A percentile compares a stretch with the other conserved stretches of the same genome.
phyloP scores from a whole-genome alignment of 371 early-diverging fungal genomes.

The Rhizopus sp. region DNA sequence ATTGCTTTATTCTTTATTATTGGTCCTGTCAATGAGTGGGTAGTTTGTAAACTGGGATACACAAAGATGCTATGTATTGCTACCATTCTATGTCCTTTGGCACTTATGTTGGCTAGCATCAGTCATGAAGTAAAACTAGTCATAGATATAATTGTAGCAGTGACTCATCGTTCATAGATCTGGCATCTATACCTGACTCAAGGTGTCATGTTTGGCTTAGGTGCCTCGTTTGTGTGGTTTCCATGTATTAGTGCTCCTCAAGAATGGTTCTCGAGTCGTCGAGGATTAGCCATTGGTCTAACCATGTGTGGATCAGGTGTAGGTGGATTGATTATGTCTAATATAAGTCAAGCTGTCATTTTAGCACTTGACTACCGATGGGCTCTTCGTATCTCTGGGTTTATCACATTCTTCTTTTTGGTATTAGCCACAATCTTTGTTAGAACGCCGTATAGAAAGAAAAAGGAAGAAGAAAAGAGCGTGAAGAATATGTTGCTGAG shows the following conservation, averaged over 20 bases:
- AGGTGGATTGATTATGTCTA: constrained; percentile 71
- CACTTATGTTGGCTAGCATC: constrained; percentile 65
- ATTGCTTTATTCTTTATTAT: constrained; percentile 36
- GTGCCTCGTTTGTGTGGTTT: constrained; percentile 68
- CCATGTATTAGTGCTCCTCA: constrained; percentile 67
- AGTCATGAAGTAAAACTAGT: constrained; percentile 35
- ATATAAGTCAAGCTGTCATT: constrained; percentile 56
- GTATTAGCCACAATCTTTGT: constrained; percentile 47
- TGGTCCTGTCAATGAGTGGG: constrained; percentile 42
- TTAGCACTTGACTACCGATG: constrained; percentile 56
- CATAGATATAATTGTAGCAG: not conserved
- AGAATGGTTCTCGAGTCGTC: constrained; percentile 70
- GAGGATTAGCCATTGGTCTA: constrained; percentile 75
- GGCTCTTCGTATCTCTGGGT: constrained; percentile 67
- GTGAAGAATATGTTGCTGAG: constrained; percentile 20
- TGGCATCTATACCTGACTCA: constrained; percentile 76
- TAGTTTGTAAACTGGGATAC: constrained; percentile 57
- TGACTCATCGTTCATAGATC: constrained; percentile 15
- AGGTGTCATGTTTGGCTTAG: constrained; percentile 72
- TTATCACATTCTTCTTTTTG: constrained; percentile 54
- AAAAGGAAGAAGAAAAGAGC: constrained; percentile 21
- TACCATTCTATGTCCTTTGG: constrained; percentile 51
- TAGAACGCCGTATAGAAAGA: constrained; percentile 32
- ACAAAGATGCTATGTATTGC: constrained; percentile 54
- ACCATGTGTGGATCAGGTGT: constrained; percentile 68